phyloP scores from a whole-genome alignment of 2,329 filamentous ascomycete genomes.

The Talaromyces sp. region DNA sequence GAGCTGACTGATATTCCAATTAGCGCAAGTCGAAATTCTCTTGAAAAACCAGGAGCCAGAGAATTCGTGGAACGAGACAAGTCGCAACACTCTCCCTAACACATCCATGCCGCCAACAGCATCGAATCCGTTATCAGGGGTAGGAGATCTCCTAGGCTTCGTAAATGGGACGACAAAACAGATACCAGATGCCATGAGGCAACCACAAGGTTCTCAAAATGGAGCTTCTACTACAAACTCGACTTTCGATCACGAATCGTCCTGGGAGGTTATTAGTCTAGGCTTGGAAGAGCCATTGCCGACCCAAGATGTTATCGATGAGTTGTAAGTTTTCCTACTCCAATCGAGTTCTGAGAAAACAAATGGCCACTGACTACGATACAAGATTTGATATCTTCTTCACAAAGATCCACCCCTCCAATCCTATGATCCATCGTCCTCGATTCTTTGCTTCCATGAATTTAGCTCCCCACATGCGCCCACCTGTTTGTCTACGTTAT shows the following conservation, averaged over 20 bases:
- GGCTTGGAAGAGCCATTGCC: conserved; percentile 81
- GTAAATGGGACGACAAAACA: conserved; percentile 20
- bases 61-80: conserved; percentile 28
- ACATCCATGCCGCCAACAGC: conserved; percentile 25
- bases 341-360: neutral
- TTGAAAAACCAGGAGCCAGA: conserved; percentile 71
- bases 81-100: conserved; percentile 19
- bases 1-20: conserved; percentile 19
- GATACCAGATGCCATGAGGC: neutral
- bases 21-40: conserved; percentile 89
- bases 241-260: conserved; percentile 49
- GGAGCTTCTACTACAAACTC: conserved; percentile 23
- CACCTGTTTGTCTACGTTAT: conserved; percentile 84
- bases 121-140: conserved; percentile 29
- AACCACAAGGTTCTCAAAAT: conserved; percentile 4
- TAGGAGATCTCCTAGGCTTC: conserved; percentile 27
- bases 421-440: conserved; percentile 85
- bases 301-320: conserved; percentile 74
- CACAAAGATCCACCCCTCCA: conserved; percentile 78
- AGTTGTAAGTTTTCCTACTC: conserved; percentile 57
- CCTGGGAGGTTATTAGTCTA: conserved; percentile 81
- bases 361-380: conserved; percentile 19
- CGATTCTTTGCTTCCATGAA: conserved; percentile 87
- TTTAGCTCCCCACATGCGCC: conserved; percentile 77
- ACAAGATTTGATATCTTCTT: conserved; percentile 78